A percentile compares a stretch with the other conserved stretches of the same genome.
These are phyloP conservation scores for Mrakia frigida DNA, from an alignment of 768 basidiomycete genomes.

Conservation along the genomic window DNA sequence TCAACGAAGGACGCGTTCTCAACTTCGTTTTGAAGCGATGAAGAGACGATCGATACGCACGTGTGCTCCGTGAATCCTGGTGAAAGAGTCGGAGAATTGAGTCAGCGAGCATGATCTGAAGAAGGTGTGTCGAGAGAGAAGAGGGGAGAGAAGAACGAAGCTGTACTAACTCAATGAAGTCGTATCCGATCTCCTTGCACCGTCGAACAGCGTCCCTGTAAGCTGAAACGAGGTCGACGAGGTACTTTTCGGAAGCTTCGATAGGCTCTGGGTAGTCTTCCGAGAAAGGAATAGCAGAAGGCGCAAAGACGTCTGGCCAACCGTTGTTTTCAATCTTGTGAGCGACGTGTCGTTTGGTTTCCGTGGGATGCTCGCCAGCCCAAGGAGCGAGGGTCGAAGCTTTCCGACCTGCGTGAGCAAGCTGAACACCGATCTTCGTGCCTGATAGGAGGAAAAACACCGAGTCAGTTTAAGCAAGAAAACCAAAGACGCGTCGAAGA, in stretches of 20 bases:
- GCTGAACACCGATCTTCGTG: slow-evolving; percentile 68
- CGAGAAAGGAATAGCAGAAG: slow-evolving; percentile 57
- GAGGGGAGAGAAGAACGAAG: too few relatives aligned
- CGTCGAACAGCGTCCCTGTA: slow-evolving; percentile 52
- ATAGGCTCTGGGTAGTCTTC: slow-evolving; percentile 56
- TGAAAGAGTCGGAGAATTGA: neutral
- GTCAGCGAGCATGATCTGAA: neutral
- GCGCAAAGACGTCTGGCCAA: slow-evolving; percentile 62
- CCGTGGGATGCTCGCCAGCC: slow-evolving; percentile 47
- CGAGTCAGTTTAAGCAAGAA: too few relatives aligned
- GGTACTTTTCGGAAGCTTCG: slow-evolving; percentile 54
- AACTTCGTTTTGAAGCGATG: too few relatives aligned
- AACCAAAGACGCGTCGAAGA: neutral
- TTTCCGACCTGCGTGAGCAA: slow-evolving; percentile 70
- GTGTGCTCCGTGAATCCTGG: slow-evolving; percentile 39
- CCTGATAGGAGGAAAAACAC: neutral
- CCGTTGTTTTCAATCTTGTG: slow-evolving; percentile 56
- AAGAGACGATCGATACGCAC: neutral
- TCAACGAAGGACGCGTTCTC: too few relatives aligned
- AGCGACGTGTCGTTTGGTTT: slow-evolving; percentile 44
- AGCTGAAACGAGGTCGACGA: slow-evolving; percentile 58
- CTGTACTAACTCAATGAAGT: slow-evolving; percentile 43
- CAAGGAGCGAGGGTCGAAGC: slow-evolving; percentile 66
- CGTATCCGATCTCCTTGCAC: slow-evolving; percentile 57
- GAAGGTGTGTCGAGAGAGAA: neutral